Conservation (phyloP, 2,329 filamentous ascomycete genomes). For the Colletotrichum kahawae region DNA sequence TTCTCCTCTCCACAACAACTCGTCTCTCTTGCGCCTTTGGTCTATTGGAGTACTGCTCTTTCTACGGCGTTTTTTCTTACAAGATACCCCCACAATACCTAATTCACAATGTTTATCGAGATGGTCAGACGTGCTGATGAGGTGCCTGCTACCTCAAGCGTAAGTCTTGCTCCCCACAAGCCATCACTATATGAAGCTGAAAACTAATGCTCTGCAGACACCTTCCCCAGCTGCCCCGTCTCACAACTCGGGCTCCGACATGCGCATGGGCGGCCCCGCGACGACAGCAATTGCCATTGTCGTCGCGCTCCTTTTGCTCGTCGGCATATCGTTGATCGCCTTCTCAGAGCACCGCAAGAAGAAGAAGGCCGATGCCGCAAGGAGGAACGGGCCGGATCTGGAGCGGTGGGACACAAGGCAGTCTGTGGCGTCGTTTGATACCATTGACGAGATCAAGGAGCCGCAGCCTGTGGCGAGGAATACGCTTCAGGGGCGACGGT, state of each 20-base stretch:
- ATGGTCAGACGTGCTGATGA: not conserved
- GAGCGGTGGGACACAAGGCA: not conserved
- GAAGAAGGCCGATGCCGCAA: not conserved
- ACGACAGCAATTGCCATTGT: not conserved
- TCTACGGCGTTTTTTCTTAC: not conserved
- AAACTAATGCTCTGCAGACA: not conserved
- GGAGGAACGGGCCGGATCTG: not conserved
- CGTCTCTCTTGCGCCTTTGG: not conserved
- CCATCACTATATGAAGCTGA: accelerated
- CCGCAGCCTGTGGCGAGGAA: not conserved
- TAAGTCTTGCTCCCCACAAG: not conserved
- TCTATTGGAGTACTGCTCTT: not conserved
- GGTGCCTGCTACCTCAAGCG: not conserved
- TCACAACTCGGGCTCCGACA: not conserved
- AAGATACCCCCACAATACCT: not conserved
- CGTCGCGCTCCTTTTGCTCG: not conserved
- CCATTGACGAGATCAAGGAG: not conserved
- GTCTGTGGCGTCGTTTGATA: not conserved
- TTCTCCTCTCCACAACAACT: not conserved
- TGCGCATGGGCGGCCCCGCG: not conserved
- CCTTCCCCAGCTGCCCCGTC: not conserved
- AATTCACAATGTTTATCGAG: not conserved
- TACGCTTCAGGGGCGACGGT: not conserved
- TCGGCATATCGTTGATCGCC: not conserved
- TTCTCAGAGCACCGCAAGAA: not conserved